Base-by-base conservation (phyloP, 2,329 filamentous ascomycete genomes). In the Passalora sequoiae region DNA sequence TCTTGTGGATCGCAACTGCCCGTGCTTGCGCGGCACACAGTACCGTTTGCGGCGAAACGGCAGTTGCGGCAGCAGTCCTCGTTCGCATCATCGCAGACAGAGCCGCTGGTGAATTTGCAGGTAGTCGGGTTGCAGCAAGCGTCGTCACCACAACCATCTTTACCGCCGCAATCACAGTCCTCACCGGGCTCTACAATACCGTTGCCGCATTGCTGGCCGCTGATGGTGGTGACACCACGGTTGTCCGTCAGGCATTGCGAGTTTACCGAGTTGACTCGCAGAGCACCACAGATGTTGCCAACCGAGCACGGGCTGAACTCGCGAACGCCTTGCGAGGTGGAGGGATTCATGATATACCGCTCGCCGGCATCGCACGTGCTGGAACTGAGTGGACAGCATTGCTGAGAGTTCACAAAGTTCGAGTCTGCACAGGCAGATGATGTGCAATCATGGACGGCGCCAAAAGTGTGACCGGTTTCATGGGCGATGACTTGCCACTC, bases 401-500 rank as follows among this genome's bases (percentile, higher is more conserved):
- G 76, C 30, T 81, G 79, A 1, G 78, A 70, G 42, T 67, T 72
- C 51, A 81, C 75, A 1, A 69, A 67, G 27, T 78, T 77, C 15
- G 77, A 73, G 46, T 86, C 75, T 5, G 60, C 57, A 62, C 91
- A 97, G 2, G 83, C 76, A n/a, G 66, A 50, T 0, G 71, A 62
- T 2, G 80, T 84, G 66, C 92, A 98, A 66, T 98, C 92, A 66
- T 98, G 92, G 7, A 96, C 88, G 4, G 91, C 92, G 33, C 91
- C 91, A 64, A 95, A 97, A 0, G 89, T 97, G 65, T 97, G 91
- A 1, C 89, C 91, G 3, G 83, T 83, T 66, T 97, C 91, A 63
- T 97, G 91, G 21, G 91, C 91, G 66, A 97, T 87, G 46, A 97
- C 85, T 64, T 96, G 89, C 91, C 91, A 97, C 62, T 95, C 89